Percentiles rank a stretch among this genome's conserved stretches.
phyloP scores from a whole-genome alignment of 192 early-diverging fungal genomes.

The Pilobolus umbonatus region DNA sequence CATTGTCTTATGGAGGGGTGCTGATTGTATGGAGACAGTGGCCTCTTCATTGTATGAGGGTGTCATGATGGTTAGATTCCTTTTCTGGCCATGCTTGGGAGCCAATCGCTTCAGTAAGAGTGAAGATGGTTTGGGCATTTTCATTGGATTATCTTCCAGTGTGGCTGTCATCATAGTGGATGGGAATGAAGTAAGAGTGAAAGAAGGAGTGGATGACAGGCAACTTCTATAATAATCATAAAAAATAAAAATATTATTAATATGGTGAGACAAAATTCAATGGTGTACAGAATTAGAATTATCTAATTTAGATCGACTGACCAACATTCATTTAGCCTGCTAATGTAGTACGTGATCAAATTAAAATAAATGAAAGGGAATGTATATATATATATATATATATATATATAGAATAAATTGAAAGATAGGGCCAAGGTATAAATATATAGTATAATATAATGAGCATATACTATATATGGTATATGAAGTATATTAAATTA shows the following conservation, averaged over 20 bases:
- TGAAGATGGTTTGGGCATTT: conserved; percentile 16
- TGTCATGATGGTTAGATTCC: conserved; percentile 39
- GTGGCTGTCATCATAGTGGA: not conserved
- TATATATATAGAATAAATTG: too few relatives aligned
- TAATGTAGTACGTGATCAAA: conserved; percentile 10
- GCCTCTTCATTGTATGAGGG: conserved; percentile 38
- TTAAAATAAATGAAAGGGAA: too few relatives aligned
- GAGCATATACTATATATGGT: too few relatives aligned
- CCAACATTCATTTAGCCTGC: not conserved
- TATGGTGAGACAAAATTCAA: conserved; percentile 10
- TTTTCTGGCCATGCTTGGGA: conserved; percentile 39
- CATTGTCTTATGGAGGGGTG: conserved; percentile 23
- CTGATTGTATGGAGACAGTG: conserved; percentile 33
- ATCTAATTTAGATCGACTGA: conserved; percentile 1
- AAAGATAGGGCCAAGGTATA: too few relatives aligned
- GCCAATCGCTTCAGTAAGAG: conserved; percentile 28
- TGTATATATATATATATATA: too few relatives aligned
- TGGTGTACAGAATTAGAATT: conserved; percentile 5
- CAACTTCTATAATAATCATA: conserved; percentile 8
- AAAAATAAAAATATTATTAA: not conserved
- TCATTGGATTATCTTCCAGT: not conserved
- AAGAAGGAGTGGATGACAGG: conserved; percentile 5
- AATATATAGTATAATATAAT: too few relatives aligned
- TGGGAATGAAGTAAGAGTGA: not conserved
- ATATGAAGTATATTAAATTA: too few relatives aligned